Evolutionary conservation across 805 yeast species (phyloP).

Genomic region (Brettanomyces naardenensis): DNA sequence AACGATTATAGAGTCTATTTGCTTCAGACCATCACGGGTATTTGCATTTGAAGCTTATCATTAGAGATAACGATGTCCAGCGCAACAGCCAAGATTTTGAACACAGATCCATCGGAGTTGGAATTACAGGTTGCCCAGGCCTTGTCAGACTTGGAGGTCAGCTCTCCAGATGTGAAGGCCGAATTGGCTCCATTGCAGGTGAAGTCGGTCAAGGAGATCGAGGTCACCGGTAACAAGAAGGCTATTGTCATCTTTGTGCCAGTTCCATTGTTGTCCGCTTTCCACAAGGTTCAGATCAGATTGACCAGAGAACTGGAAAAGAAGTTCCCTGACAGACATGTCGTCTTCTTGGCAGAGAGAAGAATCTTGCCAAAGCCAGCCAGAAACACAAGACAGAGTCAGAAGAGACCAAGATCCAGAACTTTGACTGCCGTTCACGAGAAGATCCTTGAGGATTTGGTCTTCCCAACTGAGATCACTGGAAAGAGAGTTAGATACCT

Average conservation of each 20-base stretch:
- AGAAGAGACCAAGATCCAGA: slow-evolving; percentile 99
- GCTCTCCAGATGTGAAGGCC: slow-evolving; percentile 93
- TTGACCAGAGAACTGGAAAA: slow-evolving; percentile 99
- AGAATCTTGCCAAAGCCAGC: slow-evolving; percentile 99
- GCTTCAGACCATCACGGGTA: no score
- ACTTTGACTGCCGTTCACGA: slow-evolving; percentile 98
- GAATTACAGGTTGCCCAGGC: slow-evolving; percentile 99
- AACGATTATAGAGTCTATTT: no score
- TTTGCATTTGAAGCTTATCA: background rate
- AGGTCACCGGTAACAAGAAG: slow-evolving; percentile 96
- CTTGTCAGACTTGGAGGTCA: slow-evolving; percentile 87
- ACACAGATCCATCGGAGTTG: slow-evolving; percentile 94
- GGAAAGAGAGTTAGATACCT: slow-evolving; percentile 99
- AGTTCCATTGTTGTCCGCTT: slow-evolving; percentile 83
- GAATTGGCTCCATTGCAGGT: slow-evolving; percentile 98
- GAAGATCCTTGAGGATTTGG: slow-evolving; percentile 96
- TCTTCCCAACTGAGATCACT: slow-evolving; percentile 98
- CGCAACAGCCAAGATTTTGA: slow-evolving; percentile 92
- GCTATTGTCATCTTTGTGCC: slow-evolving; percentile 98
- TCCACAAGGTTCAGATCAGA: slow-evolving; percentile 96
- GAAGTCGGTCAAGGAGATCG: slow-evolving; percentile 97
- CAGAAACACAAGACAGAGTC: slow-evolving; percentile 86
- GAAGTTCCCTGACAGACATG: slow-evolving; percentile 99
- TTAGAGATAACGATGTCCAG: slow-evolving; percentile 50
- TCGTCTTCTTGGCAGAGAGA: slow-evolving; percentile 98